Evolutionary conservation across 2,329 filamentous ascomycete species (phyloP).

Genomic region (Emmonsia crescens): DNA sequence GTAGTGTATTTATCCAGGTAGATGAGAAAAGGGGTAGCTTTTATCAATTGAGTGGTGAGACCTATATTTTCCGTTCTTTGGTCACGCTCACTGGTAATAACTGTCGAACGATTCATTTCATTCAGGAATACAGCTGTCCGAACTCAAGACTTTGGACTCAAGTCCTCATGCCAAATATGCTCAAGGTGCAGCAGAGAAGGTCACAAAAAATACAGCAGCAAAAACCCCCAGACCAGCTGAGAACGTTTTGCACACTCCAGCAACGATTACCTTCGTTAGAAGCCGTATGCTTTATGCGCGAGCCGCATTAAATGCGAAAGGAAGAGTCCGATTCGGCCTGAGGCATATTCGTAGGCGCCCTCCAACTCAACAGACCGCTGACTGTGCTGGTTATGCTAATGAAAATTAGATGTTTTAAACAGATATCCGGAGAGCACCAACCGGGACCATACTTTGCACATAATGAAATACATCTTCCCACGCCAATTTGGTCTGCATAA

Average conservation of each 20-base stretch:
- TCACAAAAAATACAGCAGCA: background rate
- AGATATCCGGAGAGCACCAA: slow-evolving; percentile 46
- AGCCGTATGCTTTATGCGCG: slow-evolving; percentile 79
- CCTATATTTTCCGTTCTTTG: slow-evolving; percentile 7
- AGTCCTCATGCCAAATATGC: background rate
- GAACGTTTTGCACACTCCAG: slow-evolving; percentile 21
- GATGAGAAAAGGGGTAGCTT: slow-evolving; percentile 53
- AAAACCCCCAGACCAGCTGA: background rate
- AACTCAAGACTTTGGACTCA: background rate
- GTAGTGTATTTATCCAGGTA: slow-evolving; percentile 61
- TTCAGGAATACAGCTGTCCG: slow-evolving; percentile 1
- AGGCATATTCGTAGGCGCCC: slow-evolving; percentile 63
- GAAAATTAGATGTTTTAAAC: slow-evolving; percentile 64
- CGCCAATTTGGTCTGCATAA: slow-evolving; percentile 84
- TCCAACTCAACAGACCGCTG: background rate
- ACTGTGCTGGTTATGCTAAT: slow-evolving; percentile 6
- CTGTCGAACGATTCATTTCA: background rate
- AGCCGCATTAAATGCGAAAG: slow-evolving; percentile 57
- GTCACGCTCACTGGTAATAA: background rate
- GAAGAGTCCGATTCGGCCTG: slow-evolving; percentile 61
- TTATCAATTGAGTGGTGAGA: slow-evolving; percentile 65
- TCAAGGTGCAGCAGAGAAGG: background rate
- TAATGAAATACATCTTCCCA: slow-evolving; percentile 92
- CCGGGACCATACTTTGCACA: slow-evolving; percentile 49
- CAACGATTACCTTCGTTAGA: slow-evolving; percentile 63